Evolutionary conservation across 768 basidiomycete species (phyloP).

Genomic region (Amanita polypyramis): DNA sequence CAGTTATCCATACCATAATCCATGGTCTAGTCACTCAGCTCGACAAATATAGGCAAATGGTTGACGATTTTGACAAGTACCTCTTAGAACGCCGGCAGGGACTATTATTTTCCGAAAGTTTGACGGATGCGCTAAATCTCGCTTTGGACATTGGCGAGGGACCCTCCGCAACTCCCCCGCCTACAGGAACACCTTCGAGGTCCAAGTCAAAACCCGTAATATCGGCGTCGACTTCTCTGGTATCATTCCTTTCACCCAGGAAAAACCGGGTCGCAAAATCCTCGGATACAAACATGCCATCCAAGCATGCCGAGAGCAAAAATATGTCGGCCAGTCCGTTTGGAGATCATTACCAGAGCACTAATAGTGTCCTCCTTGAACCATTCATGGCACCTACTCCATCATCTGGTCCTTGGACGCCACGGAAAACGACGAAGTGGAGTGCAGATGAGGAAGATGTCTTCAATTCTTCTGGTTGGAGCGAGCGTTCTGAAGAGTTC

Average conservation of each 20-base stretch:
- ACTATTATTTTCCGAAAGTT: conserved; percentile 82
- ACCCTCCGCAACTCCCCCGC: conserved; percentile 17
- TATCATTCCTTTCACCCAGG: conserved; percentile 73
- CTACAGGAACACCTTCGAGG: conserved; percentile 22
- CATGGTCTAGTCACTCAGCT: conserved; percentile 74
- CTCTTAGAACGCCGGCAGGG: conserved; percentile 82
- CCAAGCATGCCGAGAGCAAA: conserved; percentile 27
- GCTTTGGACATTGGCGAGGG: conserved; percentile 54
- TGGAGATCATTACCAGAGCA: conserved; percentile 74
- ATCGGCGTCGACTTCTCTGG: conserved; percentile 48
- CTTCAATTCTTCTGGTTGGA: conserved; percentile 45
- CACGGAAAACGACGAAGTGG: conserved; percentile 41
- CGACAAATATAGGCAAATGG: conserved; percentile 63
- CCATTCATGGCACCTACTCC: conserved; percentile 57
- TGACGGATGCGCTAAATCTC: conserved; percentile 79
- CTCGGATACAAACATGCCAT: conserved; percentile 27
- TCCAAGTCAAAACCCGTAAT: conserved; percentile 41
- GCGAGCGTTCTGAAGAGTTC: conserved; percentile 15
- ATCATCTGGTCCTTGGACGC: conserved; percentile 53
- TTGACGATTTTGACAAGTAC: conserved; percentile 76
- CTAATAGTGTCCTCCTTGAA: conserved; percentile 59
- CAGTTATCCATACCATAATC: conserved; percentile 73
- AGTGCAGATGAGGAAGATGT: conserved; percentile 61
- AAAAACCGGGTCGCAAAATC: conserved; percentile 40
- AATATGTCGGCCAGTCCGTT: conserved; percentile 65